These are phyloP conservation scores for Dendrobium huoshanense DNA, from an alignment of 106 monocot genomes.

Conservation along the genomic window DNA sequence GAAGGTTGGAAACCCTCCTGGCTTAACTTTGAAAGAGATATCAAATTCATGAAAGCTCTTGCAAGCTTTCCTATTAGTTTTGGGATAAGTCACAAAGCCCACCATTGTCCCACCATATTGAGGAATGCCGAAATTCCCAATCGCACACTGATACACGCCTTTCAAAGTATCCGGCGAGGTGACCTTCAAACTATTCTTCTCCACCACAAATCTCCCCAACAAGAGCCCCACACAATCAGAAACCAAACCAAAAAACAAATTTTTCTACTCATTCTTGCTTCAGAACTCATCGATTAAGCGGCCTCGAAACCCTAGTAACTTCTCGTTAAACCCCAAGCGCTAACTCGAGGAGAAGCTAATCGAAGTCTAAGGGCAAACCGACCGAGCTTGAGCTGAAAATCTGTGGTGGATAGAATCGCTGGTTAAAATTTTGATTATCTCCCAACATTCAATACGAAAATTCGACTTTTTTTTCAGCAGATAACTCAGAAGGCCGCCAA, in stretches of 20 bases:
- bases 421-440: too few species aligned
- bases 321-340: not conserved
- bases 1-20: slow-evolving; percentile 37
- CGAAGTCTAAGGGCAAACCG: not conserved
- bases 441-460: not conserved
- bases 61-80: slow-evolving; percentile 35
- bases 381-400: not conserved
- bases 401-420: not conserved
- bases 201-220: slow-evolving; percentile 45
- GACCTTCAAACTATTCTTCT: slow-evolving; percentile 57
- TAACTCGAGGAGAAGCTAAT: not conserved
- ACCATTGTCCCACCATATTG: slow-evolving; percentile 59
- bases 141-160: slow-evolving; percentile 22
- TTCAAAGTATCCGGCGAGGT: slow-evolving; percentile 33
- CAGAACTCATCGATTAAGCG: not conserved
- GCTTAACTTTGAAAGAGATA: slow-evolving; percentile 38
- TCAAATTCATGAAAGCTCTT: slow-evolving; percentile 32
- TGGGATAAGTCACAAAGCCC: slow-evolving; percentile 37
- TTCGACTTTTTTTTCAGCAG: not conserved
- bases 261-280: slow-evolving; percentile 22
- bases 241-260: slow-evolving; percentile 17
- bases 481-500: not conserved
- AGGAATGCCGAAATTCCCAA: slow-evolving; percentile 39
- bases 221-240: slow-evolving; percentile 8
- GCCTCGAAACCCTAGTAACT: not conserved